phyloP scores from a whole-genome alignment of 2,329 filamentous ascomycete genomes.

The Penicillium sp. region DNA sequence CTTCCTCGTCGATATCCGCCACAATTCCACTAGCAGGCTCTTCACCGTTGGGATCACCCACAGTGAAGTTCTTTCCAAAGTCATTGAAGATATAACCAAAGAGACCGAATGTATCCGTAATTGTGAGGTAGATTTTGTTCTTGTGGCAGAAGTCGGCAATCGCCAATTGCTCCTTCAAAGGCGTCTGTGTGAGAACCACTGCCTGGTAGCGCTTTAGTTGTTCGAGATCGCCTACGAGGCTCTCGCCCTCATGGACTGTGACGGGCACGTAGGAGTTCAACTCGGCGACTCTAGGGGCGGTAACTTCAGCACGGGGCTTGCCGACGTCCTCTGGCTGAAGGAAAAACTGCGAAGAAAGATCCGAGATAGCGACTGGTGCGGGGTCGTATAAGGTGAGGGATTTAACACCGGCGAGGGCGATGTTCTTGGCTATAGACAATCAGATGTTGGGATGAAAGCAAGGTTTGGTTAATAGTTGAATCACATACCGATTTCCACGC shows the following conservation, averaged over 20 bases:
- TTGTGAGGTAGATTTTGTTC: constrained; percentile 83
- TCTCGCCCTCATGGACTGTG: constrained; percentile 56
- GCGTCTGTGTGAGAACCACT: constrained; percentile 77
- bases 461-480: background rate
- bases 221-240: constrained; percentile 64
- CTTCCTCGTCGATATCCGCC: constrained; percentile 78
- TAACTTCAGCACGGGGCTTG: constrained; percentile 78
- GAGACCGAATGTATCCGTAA: constrained; percentile 81
- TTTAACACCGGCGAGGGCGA: constrained; percentile 95
- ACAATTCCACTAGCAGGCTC: constrained; percentile 79
- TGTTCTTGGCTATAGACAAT: constrained; percentile 69
- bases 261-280: constrained; percentile 95
- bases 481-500: constrained; percentile 68
- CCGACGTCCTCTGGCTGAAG: constrained; percentile 78
- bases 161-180: constrained; percentile 67
- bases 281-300: constrained; percentile 81
- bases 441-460: background rate
- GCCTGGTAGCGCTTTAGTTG: constrained; percentile 87
- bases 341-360: constrained; percentile 97
- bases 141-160: constrained; percentile 90
- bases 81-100: constrained; percentile 97
- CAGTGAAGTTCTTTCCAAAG: constrained; percentile 87
- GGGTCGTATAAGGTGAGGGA: constrained; percentile 90
- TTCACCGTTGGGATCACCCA: constrained; percentile 84
- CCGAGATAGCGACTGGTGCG: constrained; percentile 68